Percentiles rank a stretch among this genome's conserved stretches.
Conservation (phyloP, 2,329 filamentous ascomycete species). For the Cladosporium sp. region DNA sequence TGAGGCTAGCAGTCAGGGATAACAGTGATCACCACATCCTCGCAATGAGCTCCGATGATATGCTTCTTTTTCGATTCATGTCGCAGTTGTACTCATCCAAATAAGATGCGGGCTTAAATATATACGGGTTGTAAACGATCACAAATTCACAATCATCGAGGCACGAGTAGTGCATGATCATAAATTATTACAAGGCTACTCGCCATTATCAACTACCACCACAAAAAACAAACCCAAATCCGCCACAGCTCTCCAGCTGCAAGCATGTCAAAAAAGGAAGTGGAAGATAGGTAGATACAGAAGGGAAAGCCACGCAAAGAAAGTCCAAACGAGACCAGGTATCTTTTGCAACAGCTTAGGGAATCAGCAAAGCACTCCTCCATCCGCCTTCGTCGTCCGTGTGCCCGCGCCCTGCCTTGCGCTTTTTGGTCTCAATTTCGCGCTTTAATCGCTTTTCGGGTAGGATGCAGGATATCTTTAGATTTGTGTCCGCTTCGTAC, state of each 20-base stretch:
- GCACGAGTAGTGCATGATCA: background rate
- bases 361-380: slow-evolving; percentile 3
- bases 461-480: slow-evolving; percentile 5
- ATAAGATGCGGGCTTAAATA: background rate
- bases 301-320: slow-evolving; percentile 4
- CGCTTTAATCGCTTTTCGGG: background rate
- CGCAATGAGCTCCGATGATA: background rate
- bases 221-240: slow-evolving; percentile 1
- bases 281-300: slow-evolving; percentile 9
- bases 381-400: background rate
- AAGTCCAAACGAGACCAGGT: slow-evolving; percentile 15
- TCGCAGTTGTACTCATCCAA: background rate
- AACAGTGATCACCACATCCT: background rate
- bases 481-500: background rate
- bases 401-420: background rate
- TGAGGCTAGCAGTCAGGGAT: background rate
- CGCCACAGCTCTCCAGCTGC: background rate
- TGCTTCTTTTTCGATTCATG: background rate
- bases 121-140: background rate
- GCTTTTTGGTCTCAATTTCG: background rate
- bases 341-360: slow-evolving; percentile 16
- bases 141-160: background rate
- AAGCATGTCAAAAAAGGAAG: background rate
- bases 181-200: slow-evolving; percentile 18
- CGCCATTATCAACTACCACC: slow-evolving; percentile 14